Base-by-base conservation (phyloP, 1,284 basidiomycete genomes). In the Boletellus deceptivus region DNA sequence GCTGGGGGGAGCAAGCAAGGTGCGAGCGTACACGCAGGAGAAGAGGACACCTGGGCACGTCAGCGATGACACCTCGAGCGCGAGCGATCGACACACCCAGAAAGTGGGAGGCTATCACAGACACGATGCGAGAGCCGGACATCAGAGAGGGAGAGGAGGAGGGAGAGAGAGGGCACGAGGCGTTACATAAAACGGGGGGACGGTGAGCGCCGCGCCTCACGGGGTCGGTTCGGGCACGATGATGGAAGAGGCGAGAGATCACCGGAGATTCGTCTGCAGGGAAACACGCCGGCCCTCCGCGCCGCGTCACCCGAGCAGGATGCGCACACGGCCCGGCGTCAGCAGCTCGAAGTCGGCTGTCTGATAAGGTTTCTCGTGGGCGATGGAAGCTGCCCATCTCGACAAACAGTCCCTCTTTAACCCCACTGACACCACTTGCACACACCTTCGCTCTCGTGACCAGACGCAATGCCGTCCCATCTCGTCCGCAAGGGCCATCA, bases 331-430 rank as follows among this genome's bases (percentile, higher is more conserved):
- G n/a, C n/a, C n/a, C n/a, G n/a, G n/a, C n/a, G n/a, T n/a, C n/a
- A n/a, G n/a, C n/a, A n/a, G n/a, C n/a, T n/a, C n/a, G n/a, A n/a
- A n/a, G n/a, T n/a, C n/a, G n/a, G n/a, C n/a, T 20, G 20, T 25
- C 24, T 7, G 24, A 25, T 25, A 25, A 25, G 24, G 24, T n/a
- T n/a, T n/a, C n/a, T n/a, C n/a, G n/a, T n/a, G n/a, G n/a, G n/a
- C n/a, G n/a, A n/a, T n/a, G n/a, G n/a, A n/a, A n/a, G 31, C 20
- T 20, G 20, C 20, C 60, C 73, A 74, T 75, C 61, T 20, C 20
- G 20, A 20, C 20, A 20, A 20, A 20, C 20, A 20, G 20, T 20
- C 20, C 49, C 46, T 58, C 18, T 51, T 49, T 5, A 72, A 46
- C 22, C 67, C 69, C 3, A 53, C 58, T 6, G 60, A 59, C n/a